These are phyloP conservation scores for Teratosphaeria zuluensis DNA, from an alignment of 2,329 filamentous ascomycete species.

Conservation along the genomic window DNA sequence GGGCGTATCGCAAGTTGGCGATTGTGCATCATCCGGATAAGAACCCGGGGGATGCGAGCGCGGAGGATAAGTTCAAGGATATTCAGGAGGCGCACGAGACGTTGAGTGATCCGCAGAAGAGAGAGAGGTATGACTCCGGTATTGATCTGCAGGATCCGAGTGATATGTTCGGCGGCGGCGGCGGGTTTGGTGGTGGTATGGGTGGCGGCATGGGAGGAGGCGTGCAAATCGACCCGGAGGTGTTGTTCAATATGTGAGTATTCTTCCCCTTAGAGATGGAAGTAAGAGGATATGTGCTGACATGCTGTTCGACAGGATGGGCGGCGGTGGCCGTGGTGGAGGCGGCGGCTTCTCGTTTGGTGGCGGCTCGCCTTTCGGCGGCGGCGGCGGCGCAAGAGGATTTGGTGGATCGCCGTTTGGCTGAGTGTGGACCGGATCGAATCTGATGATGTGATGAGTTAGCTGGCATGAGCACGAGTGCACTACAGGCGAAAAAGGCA, in stretches of 20 bases:
- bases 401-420: constrained; percentile 3
- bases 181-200: constrained; percentile 34
- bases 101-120: constrained; percentile 88
- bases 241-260: constrained; percentile 62
- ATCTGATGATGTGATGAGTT: not conserved
- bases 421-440: not conserved
- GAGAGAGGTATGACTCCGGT: constrained; percentile 81
- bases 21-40: constrained; percentile 96
- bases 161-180: constrained; percentile 67
- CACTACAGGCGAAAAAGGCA: not conserved
- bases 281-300: not conserved
- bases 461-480: not conserved
- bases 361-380: not conserved
- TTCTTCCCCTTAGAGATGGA: not conserved
- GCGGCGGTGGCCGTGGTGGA: constrained; percentile 46
- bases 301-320: constrained; percentile 61
- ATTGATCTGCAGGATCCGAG: constrained; percentile 81
- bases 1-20: constrained; percentile 89
- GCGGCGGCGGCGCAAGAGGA: not conserved
- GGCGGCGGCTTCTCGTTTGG: constrained; percentile 40
- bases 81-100: constrained; percentile 95
- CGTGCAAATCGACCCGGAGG: constrained; percentile 59
- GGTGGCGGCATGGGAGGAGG: constrained; percentile 35
- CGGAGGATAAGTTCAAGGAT: constrained; percentile 93
- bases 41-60: constrained; percentile 76